These are phyloP conservation scores for Colletotrichum sp. DNA, from an alignment of 2,329 filamentous ascomycete species.

Conservation along the genomic window DNA sequence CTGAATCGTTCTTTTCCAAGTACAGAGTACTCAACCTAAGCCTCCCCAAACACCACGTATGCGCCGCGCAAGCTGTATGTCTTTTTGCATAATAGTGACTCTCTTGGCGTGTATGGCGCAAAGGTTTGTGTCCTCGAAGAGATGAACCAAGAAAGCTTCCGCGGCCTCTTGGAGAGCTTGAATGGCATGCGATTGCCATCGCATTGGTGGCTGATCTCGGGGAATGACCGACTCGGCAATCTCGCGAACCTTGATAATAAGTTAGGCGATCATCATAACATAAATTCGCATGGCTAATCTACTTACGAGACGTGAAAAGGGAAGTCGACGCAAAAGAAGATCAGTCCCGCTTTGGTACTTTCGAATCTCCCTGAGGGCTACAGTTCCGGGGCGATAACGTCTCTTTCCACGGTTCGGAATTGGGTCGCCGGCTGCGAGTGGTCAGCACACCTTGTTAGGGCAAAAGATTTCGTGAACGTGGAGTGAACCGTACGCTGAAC, in stretches of 20 bases:
- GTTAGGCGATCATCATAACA: neutral
- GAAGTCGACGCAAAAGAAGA: constrained; percentile 80
- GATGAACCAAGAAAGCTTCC: constrained; percentile 93
- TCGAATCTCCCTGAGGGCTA: constrained; percentile 90
- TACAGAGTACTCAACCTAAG: constrained; percentile 47
- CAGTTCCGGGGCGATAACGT: constrained; percentile 79
- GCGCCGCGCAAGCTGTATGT: constrained; percentile 88
- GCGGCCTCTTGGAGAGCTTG: constrained; percentile 91
- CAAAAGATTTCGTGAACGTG: neutral
- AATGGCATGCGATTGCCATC: constrained; percentile 97
- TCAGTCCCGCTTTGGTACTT: constrained; percentile 90
- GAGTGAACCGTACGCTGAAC: constrained; percentile 40
- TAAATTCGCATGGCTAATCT: neutral
- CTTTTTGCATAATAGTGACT: constrained; percentile 97
- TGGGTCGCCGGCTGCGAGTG: constrained; percentile 70
- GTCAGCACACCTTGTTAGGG: neutral
- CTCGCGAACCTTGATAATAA: constrained; percentile 64
- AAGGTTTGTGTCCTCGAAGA: constrained; percentile 97
- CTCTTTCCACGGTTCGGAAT: constrained; percentile 66
- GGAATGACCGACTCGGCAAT: constrained; percentile 72
- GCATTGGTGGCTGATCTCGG: constrained; percentile 67
- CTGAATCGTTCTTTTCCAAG: neutral
- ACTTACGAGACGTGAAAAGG: constrained; percentile 76
- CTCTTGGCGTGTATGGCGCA: constrained; percentile 97
- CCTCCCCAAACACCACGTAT: constrained; percentile 82